Evolutionary conservation across 441 rosid species (phyloP).

Genomic region (Jatropha multifida): DNA sequence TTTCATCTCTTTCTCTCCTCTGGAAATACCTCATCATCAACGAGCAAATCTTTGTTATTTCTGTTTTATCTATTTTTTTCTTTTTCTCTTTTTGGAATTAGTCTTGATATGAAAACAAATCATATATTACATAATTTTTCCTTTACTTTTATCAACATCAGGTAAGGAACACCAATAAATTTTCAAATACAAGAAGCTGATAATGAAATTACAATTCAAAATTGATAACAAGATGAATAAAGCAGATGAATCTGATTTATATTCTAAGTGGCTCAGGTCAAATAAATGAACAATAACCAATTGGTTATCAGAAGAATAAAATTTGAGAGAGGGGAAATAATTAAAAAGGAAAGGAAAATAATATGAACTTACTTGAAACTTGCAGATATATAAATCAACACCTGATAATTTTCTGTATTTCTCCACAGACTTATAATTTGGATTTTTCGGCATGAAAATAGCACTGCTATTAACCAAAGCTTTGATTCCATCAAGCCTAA

Average conservation of each 20-base stretch:
- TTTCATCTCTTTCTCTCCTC: no score
- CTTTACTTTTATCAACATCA: no score
- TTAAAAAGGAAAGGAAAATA: no score
- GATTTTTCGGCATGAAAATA: slow-evolving; percentile 52
- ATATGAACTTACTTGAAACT: slow-evolving; percentile 53
- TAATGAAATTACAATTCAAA: background rate
- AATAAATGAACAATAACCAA: no score
- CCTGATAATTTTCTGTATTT: slow-evolving; percentile 48
- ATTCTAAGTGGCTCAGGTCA: background rate
- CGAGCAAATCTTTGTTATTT: no score
- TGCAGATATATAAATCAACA: slow-evolving; percentile 73
- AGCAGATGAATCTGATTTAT: background rate
- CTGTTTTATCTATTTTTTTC: no score
- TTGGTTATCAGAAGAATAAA: background rate
- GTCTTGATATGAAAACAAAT: no score
- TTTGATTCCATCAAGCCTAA: slow-evolving; percentile 56
- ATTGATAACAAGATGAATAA: background rate
- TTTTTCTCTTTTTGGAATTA: no score
- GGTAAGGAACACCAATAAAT: background rate
- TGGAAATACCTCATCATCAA: no score
- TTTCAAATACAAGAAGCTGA: background rate
- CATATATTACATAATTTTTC: no score
- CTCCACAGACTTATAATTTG: slow-evolving; percentile 42
- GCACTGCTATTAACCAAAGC: slow-evolving; percentile 55
- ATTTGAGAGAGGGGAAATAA: background rate